Conservation (phyloP, 306 rosid genomes). For the Quercus engelmannii region DNA sequence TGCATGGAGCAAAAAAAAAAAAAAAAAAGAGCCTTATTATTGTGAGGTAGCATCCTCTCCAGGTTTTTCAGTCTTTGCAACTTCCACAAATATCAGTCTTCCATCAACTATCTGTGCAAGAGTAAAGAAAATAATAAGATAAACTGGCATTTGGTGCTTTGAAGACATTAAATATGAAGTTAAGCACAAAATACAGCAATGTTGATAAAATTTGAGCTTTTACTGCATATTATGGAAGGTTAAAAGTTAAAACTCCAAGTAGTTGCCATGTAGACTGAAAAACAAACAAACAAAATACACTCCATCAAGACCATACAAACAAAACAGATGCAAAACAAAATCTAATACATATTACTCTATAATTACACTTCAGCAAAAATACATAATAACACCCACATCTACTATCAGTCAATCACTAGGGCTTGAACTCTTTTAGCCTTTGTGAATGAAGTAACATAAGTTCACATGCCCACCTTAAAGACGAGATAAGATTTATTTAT, state of each 20-base stretch:
- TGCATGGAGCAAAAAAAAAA: neutral
- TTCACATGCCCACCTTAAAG: too few relatives aligned
- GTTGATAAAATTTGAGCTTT: neutral
- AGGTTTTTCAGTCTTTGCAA: conserved; percentile 27
- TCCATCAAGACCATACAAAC: neutral
- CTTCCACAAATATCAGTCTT: conserved; percentile 70
- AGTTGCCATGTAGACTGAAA: neutral
- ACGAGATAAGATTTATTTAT: too few relatives aligned
- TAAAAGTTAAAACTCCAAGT: neutral
- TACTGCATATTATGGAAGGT: neutral
- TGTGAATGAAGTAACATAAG: too few relatives aligned
- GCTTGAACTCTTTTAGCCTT: too few relatives aligned
- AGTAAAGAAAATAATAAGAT: neutral
- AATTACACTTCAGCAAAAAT: too few relatives aligned
- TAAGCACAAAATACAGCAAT: neutral
- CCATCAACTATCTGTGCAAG: conserved; percentile 61
- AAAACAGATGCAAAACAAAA: neutral
- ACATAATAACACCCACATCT: too few relatives aligned
- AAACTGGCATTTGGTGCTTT: neutral
- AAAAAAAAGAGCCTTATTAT: neutral
- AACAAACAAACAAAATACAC: neutral
- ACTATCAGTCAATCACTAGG: too few relatives aligned
- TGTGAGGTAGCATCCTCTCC: conserved; percentile 15
- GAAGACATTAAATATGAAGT: neutral
- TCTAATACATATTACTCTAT: neutral